These are phyloP conservation scores for Aspergillus fumigatiaffinis DNA, from an alignment of 2,329 filamentous ascomycete species.

Conservation along the genomic window DNA sequence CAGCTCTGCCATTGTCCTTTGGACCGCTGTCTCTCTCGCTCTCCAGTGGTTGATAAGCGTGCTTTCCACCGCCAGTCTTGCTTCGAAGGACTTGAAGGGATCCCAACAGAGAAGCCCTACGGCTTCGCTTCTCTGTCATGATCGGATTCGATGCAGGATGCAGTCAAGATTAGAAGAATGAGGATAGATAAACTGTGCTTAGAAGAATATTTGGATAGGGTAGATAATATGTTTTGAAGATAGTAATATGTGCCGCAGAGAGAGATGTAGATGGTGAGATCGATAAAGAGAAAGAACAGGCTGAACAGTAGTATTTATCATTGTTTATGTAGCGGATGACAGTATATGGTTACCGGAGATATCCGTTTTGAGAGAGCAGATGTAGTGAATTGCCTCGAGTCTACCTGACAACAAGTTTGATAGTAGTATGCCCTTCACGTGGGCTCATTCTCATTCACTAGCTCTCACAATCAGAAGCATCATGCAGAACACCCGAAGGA, in stretches of 20 bases:
- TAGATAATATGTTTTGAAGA: background rate
- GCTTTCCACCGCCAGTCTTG: constrained; percentile 10
- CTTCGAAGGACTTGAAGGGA: constrained; percentile 19
- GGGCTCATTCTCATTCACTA: background rate
- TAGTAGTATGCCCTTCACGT: background rate
- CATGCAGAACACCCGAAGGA: background rate
- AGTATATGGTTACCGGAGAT: background rate
- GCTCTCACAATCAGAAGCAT: background rate
- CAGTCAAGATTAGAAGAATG: background rate
- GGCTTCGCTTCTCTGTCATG: constrained; percentile 11
- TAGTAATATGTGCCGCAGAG: background rate
- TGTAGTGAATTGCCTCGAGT: background rate
- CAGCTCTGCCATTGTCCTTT: background rate
- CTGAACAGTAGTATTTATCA: background rate
- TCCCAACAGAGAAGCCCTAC: constrained; percentile 12
- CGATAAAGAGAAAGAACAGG: background rate
- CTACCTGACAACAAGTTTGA: background rate
- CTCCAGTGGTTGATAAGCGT: background rate
- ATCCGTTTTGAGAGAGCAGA: background rate
- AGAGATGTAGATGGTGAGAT: background rate
- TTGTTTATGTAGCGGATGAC: background rate
- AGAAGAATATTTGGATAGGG: background rate
- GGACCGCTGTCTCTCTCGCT: background rate
- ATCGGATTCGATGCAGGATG: background rate
- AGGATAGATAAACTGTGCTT: background rate